These are phyloP conservation scores for Mycena galericulata DNA, from an alignment of 768 basidiomycete species.

Conservation along the genomic window DNA sequence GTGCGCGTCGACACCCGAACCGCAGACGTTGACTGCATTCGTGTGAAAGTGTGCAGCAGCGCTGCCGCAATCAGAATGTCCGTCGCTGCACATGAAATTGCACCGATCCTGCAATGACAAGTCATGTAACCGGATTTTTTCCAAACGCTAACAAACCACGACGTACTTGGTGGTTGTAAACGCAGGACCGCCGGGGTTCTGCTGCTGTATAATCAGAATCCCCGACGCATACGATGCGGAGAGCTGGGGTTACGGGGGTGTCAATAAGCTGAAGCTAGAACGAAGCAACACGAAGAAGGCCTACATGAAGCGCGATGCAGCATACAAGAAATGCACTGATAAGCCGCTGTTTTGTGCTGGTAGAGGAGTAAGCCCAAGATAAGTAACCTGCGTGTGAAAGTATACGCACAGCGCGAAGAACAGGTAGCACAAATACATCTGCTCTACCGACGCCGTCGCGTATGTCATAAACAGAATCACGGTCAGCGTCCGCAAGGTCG, in stretches of 20 bases:
- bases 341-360: background rate
- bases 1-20: background rate
- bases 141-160: background rate
- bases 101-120: background rate
- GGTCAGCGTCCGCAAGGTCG: background rate
- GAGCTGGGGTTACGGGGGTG: background rate
- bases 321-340: background rate
- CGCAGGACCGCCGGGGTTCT: background rate
- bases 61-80: background rate
- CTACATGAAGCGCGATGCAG: constrained; percentile 1
- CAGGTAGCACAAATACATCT: background rate
- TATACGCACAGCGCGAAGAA: constrained; percentile 1
- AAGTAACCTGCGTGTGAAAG: background rate
- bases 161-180: background rate
- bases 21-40: background rate
- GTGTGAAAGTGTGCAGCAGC: background rate
- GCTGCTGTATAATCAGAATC: background rate
- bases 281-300: no score
- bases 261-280: background rate
- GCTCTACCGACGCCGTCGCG: background rate
- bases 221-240: background rate
- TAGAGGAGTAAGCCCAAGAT: background rate
- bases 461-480: background rate
- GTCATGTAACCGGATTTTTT: no score
- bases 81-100: background rate